Base-by-base conservation (phyloP, 306 rosid species). In the Cicer judaicum region DNA sequence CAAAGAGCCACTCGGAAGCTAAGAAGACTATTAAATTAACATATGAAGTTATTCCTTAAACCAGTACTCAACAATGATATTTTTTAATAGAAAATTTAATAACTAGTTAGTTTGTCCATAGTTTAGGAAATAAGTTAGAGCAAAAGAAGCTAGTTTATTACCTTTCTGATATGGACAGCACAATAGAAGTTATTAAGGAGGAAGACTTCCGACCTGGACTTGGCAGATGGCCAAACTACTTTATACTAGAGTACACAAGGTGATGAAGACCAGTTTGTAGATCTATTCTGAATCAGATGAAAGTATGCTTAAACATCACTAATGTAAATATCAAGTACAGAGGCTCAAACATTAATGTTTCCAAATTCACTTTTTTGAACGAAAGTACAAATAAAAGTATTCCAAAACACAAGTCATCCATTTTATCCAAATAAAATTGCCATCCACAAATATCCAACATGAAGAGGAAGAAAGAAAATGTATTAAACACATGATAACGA, bases 141-240 rank as follows among this genome's bases (percentile, higher is more conserved):
- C 7, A 11, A 83, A 65, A 78, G 43, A 78, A 43, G 76, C 79
- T 64, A 64, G 80, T 72, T 59, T 59, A 59, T 83, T 83, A 79
- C 84, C 84, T 82, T 68, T 75, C 65, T 19, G 41, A n/a, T 54
- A 78, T 59, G 44, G 87, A 52, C 65, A 66, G 69, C 59, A 60
- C 62, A 67, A 79, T 43, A 59, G 79, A 79, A 65, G 53, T 38
- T 68, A 68, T 54, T 39, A 78, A 69, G 56, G 73, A 56, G 40
- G 74, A 55, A 61, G 76, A 65, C 72, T 65, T 72, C 81, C 79
- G 60, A 57, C 47, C 55, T 42, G 61, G 13, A 75, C 75, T 77
- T 56, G 81, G 75, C 72, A 66, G 75, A 56, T 29, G 48, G 76
- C 69, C 73, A 83, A 79, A 74, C 70, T 73, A 73, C 76, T 81